These are phyloP conservation scores for Podosphaera leucotricha DNA, from an alignment of 2,329 filamentous ascomycete genomes.

Conservation along the genomic window DNA sequence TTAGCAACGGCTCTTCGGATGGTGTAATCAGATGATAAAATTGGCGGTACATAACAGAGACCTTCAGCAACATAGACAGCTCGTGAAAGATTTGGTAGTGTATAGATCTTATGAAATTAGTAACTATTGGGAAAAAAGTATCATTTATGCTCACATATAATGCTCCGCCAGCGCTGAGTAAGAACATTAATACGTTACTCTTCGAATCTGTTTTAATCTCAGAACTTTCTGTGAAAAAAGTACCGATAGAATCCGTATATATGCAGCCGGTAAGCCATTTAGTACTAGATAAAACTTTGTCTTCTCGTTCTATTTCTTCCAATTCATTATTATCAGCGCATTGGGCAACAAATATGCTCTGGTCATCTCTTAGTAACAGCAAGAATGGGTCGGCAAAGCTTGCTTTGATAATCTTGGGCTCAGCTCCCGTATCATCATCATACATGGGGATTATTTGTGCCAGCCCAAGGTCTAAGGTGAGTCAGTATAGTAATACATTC, in stretches of 20 bases:
- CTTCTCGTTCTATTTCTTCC: constrained; percentile 50
- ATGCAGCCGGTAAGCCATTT: constrained; percentile 71
- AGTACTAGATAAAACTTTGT: constrained; percentile 29
- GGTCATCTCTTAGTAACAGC: constrained; percentile 62
- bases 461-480: constrained; percentile 47
- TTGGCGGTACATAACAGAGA: constrained; percentile 52
- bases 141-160: constrained; percentile 36
- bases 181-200: constrained; percentile 42
- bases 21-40: constrained; percentile 47
- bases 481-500: neutral
- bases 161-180: constrained; percentile 52
- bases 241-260: constrained; percentile 41
- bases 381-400: constrained; percentile 77
- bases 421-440: constrained; percentile 68
- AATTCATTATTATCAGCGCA: constrained; percentile 65
- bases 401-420: constrained; percentile 54
- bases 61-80: constrained; percentile 55
- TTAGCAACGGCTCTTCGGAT: constrained; percentile 46
- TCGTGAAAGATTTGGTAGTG: constrained; percentile 46
- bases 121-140: neutral
- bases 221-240: constrained; percentile 24
- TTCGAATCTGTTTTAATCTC: constrained; percentile 15
- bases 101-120: constrained; percentile 36
- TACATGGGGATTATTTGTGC: constrained; percentile 82
- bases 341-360: constrained; percentile 53